Conservation (phyloP, 805 yeast genomes). For the Cyberlindnera petersonii region DNA sequence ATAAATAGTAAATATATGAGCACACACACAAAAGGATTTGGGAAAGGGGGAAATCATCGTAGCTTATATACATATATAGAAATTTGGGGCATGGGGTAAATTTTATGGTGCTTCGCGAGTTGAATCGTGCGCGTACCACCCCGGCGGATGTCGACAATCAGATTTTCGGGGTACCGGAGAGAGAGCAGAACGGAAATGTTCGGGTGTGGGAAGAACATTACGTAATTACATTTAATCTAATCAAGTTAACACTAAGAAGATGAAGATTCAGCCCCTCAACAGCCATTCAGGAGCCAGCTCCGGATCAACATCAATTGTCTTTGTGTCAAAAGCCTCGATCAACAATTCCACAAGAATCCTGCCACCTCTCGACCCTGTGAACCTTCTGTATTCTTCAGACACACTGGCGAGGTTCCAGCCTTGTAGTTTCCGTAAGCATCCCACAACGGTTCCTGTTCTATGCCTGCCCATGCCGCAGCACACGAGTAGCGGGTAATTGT, state of each 20-base stretch:
- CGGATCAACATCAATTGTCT: constrained; percentile 38
- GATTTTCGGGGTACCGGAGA: no score
- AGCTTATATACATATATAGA: no score
- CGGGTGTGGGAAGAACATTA: no score
- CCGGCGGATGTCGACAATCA: no score
- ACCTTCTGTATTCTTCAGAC: constrained; percentile 89
- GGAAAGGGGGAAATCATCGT: no score
- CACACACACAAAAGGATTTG: not conserved
- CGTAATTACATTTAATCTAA: no score
- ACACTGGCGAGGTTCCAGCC: constrained; percentile 97
- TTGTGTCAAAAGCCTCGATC: constrained; percentile 67
- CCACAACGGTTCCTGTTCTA: constrained; percentile 94
- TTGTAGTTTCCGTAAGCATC: constrained; percentile 86
- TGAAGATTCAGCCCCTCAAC: no score
- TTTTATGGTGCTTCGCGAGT: not conserved
- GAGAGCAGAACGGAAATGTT: no score
- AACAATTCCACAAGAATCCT: constrained; percentile 86
- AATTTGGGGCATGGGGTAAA: no score
- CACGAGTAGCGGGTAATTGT: constrained; percentile 80
- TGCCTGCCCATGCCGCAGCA: constrained; percentile 99
- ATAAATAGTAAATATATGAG: no score
- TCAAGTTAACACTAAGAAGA: no score
- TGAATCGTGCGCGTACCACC: no score
- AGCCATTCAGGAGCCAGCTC: constrained; percentile 47
- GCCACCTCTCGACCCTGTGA: constrained; percentile 91